Conservation (phyloP, 2,329 filamentous ascomycete species). For the Colletotrichum filicis region DNA sequence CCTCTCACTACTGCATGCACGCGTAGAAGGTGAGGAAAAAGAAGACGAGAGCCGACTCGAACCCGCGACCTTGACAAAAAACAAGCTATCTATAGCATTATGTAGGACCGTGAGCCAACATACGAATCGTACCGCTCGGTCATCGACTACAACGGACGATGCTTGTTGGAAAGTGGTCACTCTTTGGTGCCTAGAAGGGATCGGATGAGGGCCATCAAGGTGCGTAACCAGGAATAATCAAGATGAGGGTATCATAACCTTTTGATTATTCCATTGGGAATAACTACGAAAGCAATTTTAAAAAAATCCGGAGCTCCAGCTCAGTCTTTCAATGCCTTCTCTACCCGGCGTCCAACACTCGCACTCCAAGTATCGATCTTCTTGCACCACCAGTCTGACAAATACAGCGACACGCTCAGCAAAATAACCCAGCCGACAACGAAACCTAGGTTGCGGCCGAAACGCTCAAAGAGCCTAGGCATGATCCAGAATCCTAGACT, state of each 20-base stretch:
- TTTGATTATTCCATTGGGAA: neutral
- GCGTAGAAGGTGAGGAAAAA: no score
- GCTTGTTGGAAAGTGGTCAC: no score
- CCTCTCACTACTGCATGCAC: neutral
- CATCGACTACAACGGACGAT: no score
- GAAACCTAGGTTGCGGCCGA: conserved; percentile 44
- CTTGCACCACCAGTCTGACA: conserved; percentile 48
- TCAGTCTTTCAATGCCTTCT: conserved; percentile 41
- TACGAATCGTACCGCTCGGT: no score
- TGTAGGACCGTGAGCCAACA: no score
- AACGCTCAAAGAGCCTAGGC: conserved; percentile 50
- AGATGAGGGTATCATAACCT: neutral
- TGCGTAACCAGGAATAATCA: no score
- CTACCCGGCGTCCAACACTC: conserved; percentile 48
- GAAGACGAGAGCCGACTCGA: no score
- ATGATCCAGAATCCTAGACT: conserved; percentile 46
- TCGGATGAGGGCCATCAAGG: no score
- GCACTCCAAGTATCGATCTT: conserved; percentile 51
- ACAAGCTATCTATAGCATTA: no score
- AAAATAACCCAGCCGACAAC: conserved; percentile 46
- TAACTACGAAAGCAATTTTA: no score
- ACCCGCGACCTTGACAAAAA: no score
- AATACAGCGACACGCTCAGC: conserved; percentile 45
- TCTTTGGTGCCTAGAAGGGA: no score
- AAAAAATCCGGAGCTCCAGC: neutral